phyloP scores from a whole-genome alignment of 148 eudicot genomes.

The Vaccinium corymbosum region DNA sequence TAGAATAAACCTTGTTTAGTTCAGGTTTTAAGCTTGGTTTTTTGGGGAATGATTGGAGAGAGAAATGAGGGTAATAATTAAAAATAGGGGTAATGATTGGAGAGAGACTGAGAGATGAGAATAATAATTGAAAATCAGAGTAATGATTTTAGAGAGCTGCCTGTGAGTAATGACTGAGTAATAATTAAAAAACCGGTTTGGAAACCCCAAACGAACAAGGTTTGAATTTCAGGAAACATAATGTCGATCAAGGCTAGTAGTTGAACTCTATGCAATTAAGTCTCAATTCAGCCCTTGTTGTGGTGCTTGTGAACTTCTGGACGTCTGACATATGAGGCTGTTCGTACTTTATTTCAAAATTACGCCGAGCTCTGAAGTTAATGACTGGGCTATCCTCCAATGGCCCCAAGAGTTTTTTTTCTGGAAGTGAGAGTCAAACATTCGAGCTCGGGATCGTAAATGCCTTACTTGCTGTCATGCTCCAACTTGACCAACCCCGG shows the following conservation, averaged over 20 bases:
- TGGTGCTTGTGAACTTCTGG: neutral
- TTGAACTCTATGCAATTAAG: neutral
- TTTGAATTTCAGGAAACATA: neutral
- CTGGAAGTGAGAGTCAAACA: neutral
- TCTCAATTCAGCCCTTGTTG: neutral
- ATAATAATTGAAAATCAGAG: too few species aligned
- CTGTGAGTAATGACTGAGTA: too few species aligned
- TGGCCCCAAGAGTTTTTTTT: neutral
- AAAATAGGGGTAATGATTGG: too few species aligned
- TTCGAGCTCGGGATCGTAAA: neutral
- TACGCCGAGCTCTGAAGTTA: neutral
- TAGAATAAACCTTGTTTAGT: neutral
- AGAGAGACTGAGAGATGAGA: too few species aligned
- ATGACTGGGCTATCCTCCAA: neutral
- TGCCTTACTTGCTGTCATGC: neutral
- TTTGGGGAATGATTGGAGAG: too few species aligned
- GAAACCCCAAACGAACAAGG: neutral
- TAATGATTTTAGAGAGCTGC: too few species aligned
- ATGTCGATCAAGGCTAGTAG: neutral
- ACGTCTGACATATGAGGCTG: neutral
- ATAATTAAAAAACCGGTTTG: too few species aligned
- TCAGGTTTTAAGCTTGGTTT: too few species aligned
- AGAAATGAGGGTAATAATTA: too few species aligned
- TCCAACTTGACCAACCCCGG: neutral
- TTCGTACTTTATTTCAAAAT: neutral